Conservation (phyloP, 441 rosid species). For the Biscutella auriculata region DNA sequence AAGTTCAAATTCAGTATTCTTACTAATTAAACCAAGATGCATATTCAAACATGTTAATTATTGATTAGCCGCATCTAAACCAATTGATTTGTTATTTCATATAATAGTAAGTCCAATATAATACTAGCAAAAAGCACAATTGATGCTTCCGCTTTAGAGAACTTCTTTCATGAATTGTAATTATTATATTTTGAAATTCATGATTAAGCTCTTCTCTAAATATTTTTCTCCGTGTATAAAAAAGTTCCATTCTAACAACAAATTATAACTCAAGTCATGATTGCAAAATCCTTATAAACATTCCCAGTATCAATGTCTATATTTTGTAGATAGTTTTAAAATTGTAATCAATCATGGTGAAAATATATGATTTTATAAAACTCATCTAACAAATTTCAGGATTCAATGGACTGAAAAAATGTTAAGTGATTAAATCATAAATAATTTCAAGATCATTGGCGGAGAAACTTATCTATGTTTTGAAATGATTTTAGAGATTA, state of each 20-base stretch:
- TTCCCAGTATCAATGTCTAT: neutral
- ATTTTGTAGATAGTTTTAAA: neutral
- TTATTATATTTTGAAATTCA: constrained; percentile 23
- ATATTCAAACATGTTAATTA: neutral
- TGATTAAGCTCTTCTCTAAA: constrained; percentile 6
- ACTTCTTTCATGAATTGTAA: constrained; percentile 43
- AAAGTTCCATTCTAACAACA: neutral
- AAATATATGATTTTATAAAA: neutral
- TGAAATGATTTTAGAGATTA: constrained; percentile 1
- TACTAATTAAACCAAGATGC: neutral
- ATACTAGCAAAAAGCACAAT: constrained; percentile 24
- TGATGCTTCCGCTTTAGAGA: constrained; percentile 36
- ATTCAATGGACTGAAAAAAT: neutral
- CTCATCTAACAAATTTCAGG: neutral
- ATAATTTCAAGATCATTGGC: neutral
- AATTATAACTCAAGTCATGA: constrained; percentile 1
- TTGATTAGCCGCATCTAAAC: neutral
- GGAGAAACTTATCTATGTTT: neutral
- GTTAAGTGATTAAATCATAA: neutral
- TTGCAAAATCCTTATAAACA: neutral
- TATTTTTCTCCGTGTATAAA: neutral
- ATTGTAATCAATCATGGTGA: neutral
- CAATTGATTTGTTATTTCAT: neutral
- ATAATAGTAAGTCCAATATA: constrained; percentile 11
- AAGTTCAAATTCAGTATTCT: neutral